Conservation (phyloP, 139 green algal genomes). For the Chlamydomonas incerta region DNA sequence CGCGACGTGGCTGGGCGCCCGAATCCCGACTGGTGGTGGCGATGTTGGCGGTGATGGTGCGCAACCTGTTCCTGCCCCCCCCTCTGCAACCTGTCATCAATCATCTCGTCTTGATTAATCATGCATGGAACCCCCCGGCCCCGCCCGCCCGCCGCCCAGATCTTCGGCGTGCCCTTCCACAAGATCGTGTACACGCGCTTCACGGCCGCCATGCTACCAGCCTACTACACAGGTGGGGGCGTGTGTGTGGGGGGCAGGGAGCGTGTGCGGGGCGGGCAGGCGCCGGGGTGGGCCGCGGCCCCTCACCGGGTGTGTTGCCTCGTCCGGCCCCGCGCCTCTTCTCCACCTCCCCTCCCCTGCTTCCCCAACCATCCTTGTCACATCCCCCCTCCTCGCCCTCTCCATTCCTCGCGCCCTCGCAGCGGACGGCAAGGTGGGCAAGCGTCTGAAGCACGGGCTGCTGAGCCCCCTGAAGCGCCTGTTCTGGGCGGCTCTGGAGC, state of each 20-base stretch:
- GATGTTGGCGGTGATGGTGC: no score
- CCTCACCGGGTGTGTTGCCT: no score
- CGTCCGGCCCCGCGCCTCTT: not conserved
- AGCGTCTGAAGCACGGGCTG: conserved; percentile 10
- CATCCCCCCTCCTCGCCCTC: not conserved
- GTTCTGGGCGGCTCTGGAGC: conserved; percentile 5
- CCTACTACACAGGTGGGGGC: conserved; percentile 27
- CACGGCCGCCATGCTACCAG: conserved; percentile 11
- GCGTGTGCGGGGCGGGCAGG: no score
- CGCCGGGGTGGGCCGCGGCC: no score
- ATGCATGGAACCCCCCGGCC: no score
- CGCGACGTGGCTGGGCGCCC: no score
- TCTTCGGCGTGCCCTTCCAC: conserved; percentile 26
- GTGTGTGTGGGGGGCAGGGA: not conserved
- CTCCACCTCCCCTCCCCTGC: not conserved
- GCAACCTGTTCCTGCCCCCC: not conserved
- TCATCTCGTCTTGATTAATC: no score
- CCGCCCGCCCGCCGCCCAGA: no score
- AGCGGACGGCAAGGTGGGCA: not conserved
- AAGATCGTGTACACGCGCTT: conserved; percentile 31
- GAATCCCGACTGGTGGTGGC: no score
- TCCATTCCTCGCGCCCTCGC: not conserved
- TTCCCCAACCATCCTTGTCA: not conserved
- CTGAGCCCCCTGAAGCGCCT: not conserved
- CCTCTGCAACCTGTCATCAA: no score